A percentile compares a stretch with the other conserved stretches of the same genome.
Conservation (phyloP, 1,284 basidiomycete species). For the Xerocomus amazonicus region DNA sequence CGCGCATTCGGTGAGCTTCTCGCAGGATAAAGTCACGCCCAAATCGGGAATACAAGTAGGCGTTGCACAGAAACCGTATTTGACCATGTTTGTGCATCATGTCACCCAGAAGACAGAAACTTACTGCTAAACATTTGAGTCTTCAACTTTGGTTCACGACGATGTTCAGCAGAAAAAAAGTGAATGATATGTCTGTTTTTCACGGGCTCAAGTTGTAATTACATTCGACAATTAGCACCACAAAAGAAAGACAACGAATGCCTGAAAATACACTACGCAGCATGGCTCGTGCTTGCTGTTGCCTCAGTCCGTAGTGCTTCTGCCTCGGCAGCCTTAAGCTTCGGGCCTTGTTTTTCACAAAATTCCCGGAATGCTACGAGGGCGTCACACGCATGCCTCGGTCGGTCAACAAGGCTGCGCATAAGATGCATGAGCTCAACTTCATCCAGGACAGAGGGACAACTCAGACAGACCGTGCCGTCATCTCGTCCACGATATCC, state of each 20-base stretch:
- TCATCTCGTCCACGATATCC: conserved; percentile 57
- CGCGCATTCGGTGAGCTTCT: not conserved
- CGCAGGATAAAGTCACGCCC: conserved; percentile 13
- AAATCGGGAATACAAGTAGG: conserved; percentile 32
- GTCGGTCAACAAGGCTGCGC: conserved; percentile 47
- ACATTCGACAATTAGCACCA: too few species aligned
- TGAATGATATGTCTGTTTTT: too few species aligned
- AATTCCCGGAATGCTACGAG: conserved; percentile 48
- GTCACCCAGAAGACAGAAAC: too few species aligned
- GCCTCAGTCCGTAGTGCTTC: conserved; percentile 2
- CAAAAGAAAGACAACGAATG: too few species aligned
- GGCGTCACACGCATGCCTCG: conserved; percentile 50
- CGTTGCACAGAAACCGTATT: conserved; percentile 8
- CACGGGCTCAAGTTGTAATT: too few species aligned
- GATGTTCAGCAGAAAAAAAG: too few species aligned
- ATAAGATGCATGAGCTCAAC: not conserved
- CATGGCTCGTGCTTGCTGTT: not conserved
- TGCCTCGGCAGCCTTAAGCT: conserved; percentile 32
- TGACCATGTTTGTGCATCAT: conserved; percentile 6
- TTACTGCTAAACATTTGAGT: too few species aligned
- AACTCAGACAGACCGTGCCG: conserved; percentile 38
- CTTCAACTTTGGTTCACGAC: too few species aligned
- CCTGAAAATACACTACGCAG: not conserved
- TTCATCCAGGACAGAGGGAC: not conserved
- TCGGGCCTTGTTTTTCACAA: conserved; percentile 41